A percentile compares a stretch with the other conserved stretches of the same genome.
phyloP scores from a whole-genome alignment of 345 rosid genomes.

The Kernera saxatilis region DNA sequence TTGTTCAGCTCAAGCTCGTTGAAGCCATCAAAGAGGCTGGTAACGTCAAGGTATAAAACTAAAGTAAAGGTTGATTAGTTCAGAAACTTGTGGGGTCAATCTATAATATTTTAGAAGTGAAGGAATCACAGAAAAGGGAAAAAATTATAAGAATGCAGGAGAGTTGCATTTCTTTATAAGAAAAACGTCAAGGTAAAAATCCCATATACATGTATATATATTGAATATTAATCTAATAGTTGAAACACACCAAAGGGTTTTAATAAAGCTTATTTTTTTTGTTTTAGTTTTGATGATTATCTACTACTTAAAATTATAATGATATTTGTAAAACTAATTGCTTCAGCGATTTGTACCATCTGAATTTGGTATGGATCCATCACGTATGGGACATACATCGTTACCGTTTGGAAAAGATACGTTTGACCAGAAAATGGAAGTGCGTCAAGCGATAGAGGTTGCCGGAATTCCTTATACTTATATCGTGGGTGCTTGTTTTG shows the following conservation, averaged over 20 bases:
- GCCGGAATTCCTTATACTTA: conserved; percentile 79
- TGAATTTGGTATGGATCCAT: conserved; percentile 87
- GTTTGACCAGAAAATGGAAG: conserved; percentile 75
- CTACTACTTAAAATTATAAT: not conserved
- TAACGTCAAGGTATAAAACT: conserved; percentile 75
- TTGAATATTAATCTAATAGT: not conserved
- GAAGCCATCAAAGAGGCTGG: conserved; percentile 86
- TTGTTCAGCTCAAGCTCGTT: conserved; percentile 78
- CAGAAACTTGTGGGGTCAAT: not conserved
- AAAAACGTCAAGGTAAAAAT: not conserved
- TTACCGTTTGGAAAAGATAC: conserved; percentile 71
- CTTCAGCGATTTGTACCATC: conserved; percentile 76
- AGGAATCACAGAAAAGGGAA: not conserved
- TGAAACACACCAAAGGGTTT: not conserved
- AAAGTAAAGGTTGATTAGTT: too few species aligned
- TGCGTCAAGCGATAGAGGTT: conserved; percentile 66
- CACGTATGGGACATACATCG: conserved; percentile 65
- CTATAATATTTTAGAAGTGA: not conserved
- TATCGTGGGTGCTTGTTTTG: conserved; percentile 67
- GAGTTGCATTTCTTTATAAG: too few species aligned
- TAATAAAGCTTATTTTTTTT: too few species aligned
- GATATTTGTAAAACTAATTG: not conserved
- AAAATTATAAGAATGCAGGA: not conserved
- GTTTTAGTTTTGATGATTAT: not conserved
- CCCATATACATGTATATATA: not conserved